These are phyloP conservation scores for Pseudogymnoascus sp. DNA, from an alignment of 2,329 filamentous ascomycete genomes.

Conservation along the genomic window DNA sequence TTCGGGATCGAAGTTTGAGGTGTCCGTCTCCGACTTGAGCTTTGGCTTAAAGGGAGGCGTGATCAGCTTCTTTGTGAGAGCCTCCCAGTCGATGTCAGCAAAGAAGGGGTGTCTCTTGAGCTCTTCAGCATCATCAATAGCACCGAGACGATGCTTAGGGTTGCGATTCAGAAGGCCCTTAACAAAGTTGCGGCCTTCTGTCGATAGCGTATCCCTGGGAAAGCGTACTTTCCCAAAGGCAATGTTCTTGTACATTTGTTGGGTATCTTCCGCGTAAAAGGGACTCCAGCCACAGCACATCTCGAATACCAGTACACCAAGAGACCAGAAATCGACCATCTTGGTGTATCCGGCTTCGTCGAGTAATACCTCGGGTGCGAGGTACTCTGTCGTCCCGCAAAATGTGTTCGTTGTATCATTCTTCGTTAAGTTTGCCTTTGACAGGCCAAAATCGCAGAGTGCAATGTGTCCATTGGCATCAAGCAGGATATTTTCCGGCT, in stretches of 20 bases:
- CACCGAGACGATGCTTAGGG: constrained; percentile 87
- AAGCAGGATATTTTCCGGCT: constrained; percentile 93
- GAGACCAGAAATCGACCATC: constrained; percentile 99
- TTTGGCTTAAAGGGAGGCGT: constrained; percentile 97
- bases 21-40: constrained; percentile 89
- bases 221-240: constrained; percentile 98
- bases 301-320: constrained; percentile 94
- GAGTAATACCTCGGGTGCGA: constrained; percentile 87
- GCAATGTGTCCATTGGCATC: constrained; percentile 98
- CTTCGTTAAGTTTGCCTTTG: constrained; percentile 93
- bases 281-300: constrained; percentile 99
- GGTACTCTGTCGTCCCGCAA: constrained; percentile 94
- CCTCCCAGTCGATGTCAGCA: constrained; percentile 84
- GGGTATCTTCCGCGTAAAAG: constrained; percentile 97
- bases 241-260: constrained; percentile 99
- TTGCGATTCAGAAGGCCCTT: constrained; percentile 96
- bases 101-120: constrained; percentile 94
- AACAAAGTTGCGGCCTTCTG: constrained; percentile 94
- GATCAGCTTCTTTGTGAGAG: constrained; percentile 80
- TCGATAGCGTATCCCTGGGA: constrained; percentile 84
- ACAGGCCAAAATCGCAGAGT: constrained; percentile 92
- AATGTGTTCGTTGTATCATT: constrained; percentile 99
- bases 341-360: constrained; percentile 98
- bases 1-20: constrained; percentile 96
- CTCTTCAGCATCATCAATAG: constrained; percentile 84